Percentiles rank a stretch among this genome's conserved stretches.
These are phyloP conservation scores for Leccinum imitatum DNA, from an alignment of 768 basidiomycete genomes.

Conservation along the genomic window DNA sequence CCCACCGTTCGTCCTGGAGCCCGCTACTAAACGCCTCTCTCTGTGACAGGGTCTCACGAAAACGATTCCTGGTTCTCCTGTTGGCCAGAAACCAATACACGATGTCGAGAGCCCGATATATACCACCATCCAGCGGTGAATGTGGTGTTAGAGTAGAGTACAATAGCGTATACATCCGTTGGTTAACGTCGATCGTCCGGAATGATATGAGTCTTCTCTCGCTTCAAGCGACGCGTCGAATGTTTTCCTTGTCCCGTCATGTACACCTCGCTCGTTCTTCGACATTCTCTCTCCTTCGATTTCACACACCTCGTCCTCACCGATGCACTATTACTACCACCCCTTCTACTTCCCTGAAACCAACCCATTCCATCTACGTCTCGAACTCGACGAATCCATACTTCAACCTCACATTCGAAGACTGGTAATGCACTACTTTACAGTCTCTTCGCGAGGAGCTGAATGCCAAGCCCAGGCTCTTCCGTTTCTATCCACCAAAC, in stretches of 20 bases:
- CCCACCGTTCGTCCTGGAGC: not conserved
- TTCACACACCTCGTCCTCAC: not conserved
- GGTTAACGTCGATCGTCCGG: no score
- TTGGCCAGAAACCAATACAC: slow-evolving; percentile 81
- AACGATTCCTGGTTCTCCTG: slow-evolving; percentile 85
- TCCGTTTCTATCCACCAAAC: slow-evolving; percentile 67
- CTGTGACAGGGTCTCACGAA: slow-evolving; percentile 79
- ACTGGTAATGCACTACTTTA: slow-evolving; percentile 58
- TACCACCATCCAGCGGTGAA: slow-evolving; percentile 80
- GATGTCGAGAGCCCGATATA: slow-evolving; percentile 85
- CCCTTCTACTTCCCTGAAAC: slow-evolving; percentile 26
- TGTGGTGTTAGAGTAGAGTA: slow-evolving; percentile 22
- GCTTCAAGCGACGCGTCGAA: slow-evolving; percentile 11
- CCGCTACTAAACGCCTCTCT: not conserved
- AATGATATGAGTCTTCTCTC: no score
- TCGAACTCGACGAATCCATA: slow-evolving; percentile 80
- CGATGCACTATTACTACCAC: slow-evolving; percentile 8
- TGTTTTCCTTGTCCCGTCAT: slow-evolving; percentile 30
- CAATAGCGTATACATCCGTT: not conserved
- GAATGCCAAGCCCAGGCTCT: slow-evolving; percentile 53
- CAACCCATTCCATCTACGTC: slow-evolving; percentile 59
- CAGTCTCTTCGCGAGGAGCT: slow-evolving; percentile 28
- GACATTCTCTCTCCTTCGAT: not conserved
- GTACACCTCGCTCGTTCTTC: slow-evolving; percentile 17
- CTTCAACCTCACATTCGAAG: slow-evolving; percentile 89